Conservation (phyloP, 2,329 filamentous ascomycete species). For the Monosporascus sp. region DNA sequence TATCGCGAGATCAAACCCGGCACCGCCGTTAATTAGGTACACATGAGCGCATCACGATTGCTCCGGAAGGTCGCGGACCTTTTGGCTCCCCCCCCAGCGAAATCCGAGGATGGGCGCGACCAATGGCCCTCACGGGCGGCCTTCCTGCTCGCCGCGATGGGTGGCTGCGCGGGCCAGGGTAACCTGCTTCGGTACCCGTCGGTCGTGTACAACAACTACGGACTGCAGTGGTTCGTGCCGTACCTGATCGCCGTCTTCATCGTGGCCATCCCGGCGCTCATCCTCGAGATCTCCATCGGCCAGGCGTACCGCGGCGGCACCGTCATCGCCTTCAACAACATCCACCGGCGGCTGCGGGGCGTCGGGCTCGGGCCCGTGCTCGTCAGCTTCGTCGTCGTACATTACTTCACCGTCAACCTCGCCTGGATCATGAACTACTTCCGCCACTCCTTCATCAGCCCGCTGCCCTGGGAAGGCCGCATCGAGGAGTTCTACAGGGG, state of each 20-base stretch:
- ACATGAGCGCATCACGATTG: neutral
- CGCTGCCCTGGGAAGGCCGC: conserved; percentile 48
- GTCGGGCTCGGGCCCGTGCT: conserved; percentile 48
- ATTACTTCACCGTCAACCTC: conserved; percentile 53
- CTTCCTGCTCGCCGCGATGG: conserved; percentile 54
- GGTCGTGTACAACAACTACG: conserved; percentile 55
- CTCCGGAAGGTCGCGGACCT: conserved; percentile 23
- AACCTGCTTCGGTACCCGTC: conserved; percentile 55
- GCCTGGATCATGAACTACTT: conserved; percentile 59
- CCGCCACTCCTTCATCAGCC: conserved; percentile 48
- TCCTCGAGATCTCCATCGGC: conserved; percentile 64
- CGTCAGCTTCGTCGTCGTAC: conserved; percentile 49
- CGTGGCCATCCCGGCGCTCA: conserved; percentile 50
- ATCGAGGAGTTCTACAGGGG: conserved; percentile 48
- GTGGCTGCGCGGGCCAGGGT: conserved; percentile 53
- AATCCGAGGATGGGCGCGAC: conserved; percentile 39
- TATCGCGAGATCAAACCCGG: neutral
- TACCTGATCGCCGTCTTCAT: conserved; percentile 51
- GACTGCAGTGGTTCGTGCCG: conserved; percentile 56
- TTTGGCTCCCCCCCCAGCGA: conserved; percentile 32
- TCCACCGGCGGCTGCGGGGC: conserved; percentile 49
- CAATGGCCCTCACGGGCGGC: conserved; percentile 51
- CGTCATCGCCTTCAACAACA: conserved; percentile 50
- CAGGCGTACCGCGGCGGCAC: conserved; percentile 55
- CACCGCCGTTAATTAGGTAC: neutral